These are phyloP conservation scores for Clohesyomyces aquaticus DNA, from an alignment of 495 filamentous ascomycete genomes.

Conservation along the genomic window DNA sequence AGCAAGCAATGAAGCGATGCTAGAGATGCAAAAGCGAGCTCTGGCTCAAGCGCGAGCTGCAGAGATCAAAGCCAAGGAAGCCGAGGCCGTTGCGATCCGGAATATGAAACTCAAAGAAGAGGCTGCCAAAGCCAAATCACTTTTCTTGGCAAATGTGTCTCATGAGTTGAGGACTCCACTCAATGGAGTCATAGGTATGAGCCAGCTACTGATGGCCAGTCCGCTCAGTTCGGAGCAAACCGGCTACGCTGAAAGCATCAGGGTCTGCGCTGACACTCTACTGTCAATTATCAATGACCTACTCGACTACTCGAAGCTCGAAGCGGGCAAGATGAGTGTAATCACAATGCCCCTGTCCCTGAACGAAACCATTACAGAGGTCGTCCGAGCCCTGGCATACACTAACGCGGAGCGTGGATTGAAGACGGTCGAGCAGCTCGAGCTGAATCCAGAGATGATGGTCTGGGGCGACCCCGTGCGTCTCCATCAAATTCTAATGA, in stretches of 20 bases:
- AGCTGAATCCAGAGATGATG: constrained; percentile 71
- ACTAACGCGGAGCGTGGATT: constrained; percentile 79
- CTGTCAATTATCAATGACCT: constrained; percentile 96
- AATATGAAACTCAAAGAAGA: constrained; percentile 90
- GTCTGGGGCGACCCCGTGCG: constrained; percentile 89
- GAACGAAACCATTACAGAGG: constrained; percentile 83
- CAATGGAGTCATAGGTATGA: constrained; percentile 89
- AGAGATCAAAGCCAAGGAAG: constrained; percentile 79
- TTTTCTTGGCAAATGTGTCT: constrained; percentile 91
- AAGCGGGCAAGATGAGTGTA: constrained; percentile 94
- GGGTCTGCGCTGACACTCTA: constrained; percentile 85
- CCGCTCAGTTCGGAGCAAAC: constrained; percentile 78
- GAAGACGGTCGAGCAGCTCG: constrained; percentile 71
- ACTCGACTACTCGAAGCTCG: constrained; percentile 89
- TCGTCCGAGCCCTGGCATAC: constrained; percentile 81
- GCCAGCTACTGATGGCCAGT: constrained; percentile 81
- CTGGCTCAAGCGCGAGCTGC: constrained; percentile 77
- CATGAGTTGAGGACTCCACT: constrained; percentile 81
- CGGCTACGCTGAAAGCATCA: constrained; percentile 89
- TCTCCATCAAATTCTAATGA: constrained; percentile 90
- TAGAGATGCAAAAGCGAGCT: constrained; percentile 80
- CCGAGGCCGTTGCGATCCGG: constrained; percentile 80
- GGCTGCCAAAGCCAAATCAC: constrained; percentile 85
- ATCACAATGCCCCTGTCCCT: constrained; percentile 84
- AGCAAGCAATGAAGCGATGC: constrained; percentile 79